Conservation (phyloP, 2,329 filamentous ascomycete species). For the Parascedosporium putredinis region DNA sequence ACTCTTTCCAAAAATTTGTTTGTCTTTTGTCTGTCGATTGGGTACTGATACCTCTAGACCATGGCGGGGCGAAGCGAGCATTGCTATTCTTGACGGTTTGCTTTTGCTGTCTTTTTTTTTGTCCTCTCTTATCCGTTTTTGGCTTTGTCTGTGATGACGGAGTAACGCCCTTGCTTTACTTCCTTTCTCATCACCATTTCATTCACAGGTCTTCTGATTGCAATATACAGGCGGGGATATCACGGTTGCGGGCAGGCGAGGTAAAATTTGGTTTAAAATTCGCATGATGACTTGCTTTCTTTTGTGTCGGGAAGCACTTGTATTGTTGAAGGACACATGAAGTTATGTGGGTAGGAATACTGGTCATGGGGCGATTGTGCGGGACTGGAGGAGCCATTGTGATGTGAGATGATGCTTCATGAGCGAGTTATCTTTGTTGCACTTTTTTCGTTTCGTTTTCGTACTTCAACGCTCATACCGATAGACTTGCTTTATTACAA, state of each 20-base stretch:
- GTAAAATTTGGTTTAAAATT: not conserved
- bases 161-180: no score
- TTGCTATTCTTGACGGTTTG: no score
- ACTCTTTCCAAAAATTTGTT: not conserved
- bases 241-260: not conserved
- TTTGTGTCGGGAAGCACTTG: no score
- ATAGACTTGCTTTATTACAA: slow-evolving; percentile 4
- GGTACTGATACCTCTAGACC: slow-evolving; percentile 7
- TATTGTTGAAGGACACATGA: no score
- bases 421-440: not conserved
- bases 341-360: no score
- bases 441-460: not conserved
- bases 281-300: not conserved
- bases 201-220: not conserved
- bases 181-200: not conserved
- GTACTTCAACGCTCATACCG: not conserved
- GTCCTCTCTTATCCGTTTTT: not conserved
- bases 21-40: slow-evolving; percentile 1
- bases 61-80: slow-evolving; percentile 5
- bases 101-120: no score
- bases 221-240: not conserved
- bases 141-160: not conserved
- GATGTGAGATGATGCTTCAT: not conserved
- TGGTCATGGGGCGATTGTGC: not conserved
- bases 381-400: not conserved